Evolutionary conservation across 345 rosid genomes (phyloP), one percentile per base, ranked within the genome.

Genomic region (Salix arbutifolia): DNA sequence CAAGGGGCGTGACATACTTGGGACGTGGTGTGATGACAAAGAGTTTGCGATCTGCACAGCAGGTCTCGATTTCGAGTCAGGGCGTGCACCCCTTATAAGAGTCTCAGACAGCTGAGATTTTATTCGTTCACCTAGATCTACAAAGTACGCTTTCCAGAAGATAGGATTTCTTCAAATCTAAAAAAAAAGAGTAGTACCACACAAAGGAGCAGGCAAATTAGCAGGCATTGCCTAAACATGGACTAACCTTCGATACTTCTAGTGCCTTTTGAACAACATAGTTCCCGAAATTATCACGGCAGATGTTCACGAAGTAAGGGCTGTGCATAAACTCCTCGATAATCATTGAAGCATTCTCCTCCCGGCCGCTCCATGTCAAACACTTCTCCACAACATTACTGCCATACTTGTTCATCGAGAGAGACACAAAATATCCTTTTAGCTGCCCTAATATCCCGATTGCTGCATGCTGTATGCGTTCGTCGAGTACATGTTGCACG

Each of bases 371-470:
- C 35, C 26, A 16, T 10, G 8, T 33, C 71, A 88, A 50, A 56
- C 90, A 89, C 67, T 76, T 88, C 84, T 90, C 87, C 26, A 87
- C 87, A 46, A 88, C 93, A 77, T 90, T 77, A 73, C 89, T 85
- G 4, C 77, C 88, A 30, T 53, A 85, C 67, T 87, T 87, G 72
- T 83, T 76, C 44, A 35, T 38, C 8, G 87, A 87, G 14, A 90
- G 85, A 9, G 48, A 13, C 14, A 60, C 72, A 48, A 25, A 86
- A n/a, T 44, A 66, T 38, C 89, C 88, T 60, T 0, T 1, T 4
- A 90, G 88, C n/a, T 65, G 70, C 5, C n/a, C 50, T 5, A 81
- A 2, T 14, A 90, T 33, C 18, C 23, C 31, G 4, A 26, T 46
- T 3, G 65, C 72, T 8, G 77, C 69, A 4, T 56, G 16, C 8